Evolutionary conservation across 805 yeast species (phyloP).

Genomic region (Saccharomyces eubayanus): DNA sequence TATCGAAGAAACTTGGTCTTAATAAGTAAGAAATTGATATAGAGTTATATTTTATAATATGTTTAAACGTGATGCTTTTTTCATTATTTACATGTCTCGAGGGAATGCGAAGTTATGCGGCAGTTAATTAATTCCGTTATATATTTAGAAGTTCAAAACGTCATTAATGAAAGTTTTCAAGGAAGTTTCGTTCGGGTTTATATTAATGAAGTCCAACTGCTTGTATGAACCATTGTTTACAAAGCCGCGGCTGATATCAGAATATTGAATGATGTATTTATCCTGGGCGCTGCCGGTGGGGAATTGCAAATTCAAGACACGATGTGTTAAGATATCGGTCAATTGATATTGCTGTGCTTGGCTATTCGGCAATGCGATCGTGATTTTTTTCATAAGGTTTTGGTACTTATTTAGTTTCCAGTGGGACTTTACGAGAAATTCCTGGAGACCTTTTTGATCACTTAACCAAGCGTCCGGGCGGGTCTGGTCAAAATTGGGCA

Average conservation of each 20-base stretch:
- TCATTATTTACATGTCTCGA: conserved; percentile 3
- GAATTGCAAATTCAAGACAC: conserved; percentile 21
- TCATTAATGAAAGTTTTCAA: conserved; percentile 13
- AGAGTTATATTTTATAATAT: not conserved
- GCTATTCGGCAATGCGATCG: conserved; percentile 8
- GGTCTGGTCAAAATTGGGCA: not conserved
- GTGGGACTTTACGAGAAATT: not conserved
- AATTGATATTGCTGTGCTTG: conserved; percentile 16
- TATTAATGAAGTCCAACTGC: conserved; percentile 25
- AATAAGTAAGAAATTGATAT: not conserved
- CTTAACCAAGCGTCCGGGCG: not conserved
- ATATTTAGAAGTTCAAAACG: conserved; percentile 6
- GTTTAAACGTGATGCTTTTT: not conserved
- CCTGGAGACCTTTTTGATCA: not conserved
- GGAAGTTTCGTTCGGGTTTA: conserved; percentile 9
- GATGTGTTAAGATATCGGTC: conserved; percentile 7
- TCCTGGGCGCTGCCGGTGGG: conserved; percentile 7
- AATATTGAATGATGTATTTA: conserved; percentile 26
- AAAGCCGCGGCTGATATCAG: conserved; percentile 24
- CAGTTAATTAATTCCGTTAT: not conserved
- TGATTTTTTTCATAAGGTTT: conserved; percentile 14
- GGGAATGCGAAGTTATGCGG: not conserved
- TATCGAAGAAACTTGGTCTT: not conserved
- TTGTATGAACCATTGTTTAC: conserved; percentile 20
- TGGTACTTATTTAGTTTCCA: not conserved